Evolutionary conservation across 768 basidiomycete genomes (phyloP), one percentile per base, ranked within the genome.

Genomic region (Mycena amicta): DNA sequence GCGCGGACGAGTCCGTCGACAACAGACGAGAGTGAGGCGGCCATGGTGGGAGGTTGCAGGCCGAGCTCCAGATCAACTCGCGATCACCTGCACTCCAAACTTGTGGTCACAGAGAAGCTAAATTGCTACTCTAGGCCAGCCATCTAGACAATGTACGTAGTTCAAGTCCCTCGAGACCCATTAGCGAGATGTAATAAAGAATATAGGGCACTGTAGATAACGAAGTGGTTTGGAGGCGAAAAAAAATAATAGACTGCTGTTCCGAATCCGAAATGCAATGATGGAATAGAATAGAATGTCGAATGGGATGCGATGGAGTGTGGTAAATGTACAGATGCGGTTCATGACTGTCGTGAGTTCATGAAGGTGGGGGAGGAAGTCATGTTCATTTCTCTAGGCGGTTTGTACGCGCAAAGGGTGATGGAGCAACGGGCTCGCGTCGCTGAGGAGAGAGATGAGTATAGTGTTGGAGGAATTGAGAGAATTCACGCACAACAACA

Each of bases 401-500:
- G 31, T 58, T 59, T 41, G 52, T 30, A 28, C 66, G 63, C 30
- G 64, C 59, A 52, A 68, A 65, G 13, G 57, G 55, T 29, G 53
- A 57, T 15, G 64, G 60, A 27, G 65, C 47, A 22, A 62, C 20
- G 37, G 25, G 69, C 52, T 66, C 65, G 23, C 65, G 63, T 50
- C 70, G 57, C 69, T 70, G 57, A 15, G 26, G 37, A 60, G 57
- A 27, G 59, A 25, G 39, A 55, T 60, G 55, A 56, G 56, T 61
- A 52, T 61, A 31, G 43, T 56, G 16, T 20, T n/a, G 27, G 43
- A 16, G 56, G 31, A 47, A 50, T 13, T 30, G n/a, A 57, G 33
- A 40, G 23, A 46, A 16, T 37, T 23, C 23, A 76, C 84, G 68
- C 67, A 87, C 84, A 56, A 77, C 68, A 65, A 81, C 68, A 43